Conservation (phyloP, 1,284 basidiomycete species). For the Ceratobasidium papillatum region DNA sequence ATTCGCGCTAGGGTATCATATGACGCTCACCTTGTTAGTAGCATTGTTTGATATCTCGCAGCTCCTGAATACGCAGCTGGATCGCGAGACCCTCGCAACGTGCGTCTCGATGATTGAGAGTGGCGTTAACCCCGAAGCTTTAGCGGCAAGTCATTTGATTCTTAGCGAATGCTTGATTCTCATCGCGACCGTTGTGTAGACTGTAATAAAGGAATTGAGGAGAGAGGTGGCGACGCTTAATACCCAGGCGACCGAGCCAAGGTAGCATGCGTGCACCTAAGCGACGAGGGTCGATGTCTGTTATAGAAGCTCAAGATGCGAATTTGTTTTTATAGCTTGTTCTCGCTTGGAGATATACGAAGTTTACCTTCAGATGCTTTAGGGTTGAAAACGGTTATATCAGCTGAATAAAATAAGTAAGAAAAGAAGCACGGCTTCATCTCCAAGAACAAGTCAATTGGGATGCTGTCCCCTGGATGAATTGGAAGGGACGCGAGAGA, state of each 20-base stretch:
- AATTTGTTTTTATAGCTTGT: too few species aligned
- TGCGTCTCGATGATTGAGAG: constrained; percentile 86
- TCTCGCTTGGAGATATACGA: too few species aligned
- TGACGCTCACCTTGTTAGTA: constrained; percentile 49
- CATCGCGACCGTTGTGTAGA: constrained; percentile 3
- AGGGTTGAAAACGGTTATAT: too few species aligned
- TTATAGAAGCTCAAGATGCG: too few species aligned
- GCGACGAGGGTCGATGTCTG: too few species aligned
- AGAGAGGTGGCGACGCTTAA: constrained; percentile 38
- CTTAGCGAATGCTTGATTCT: not conserved
- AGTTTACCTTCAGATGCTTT: too few species aligned
- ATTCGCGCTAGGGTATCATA: too few species aligned
- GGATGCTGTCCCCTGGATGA: too few species aligned
- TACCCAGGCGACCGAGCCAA: not conserved
- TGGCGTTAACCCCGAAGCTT: constrained; percentile 84
- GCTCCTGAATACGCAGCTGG: constrained; percentile 80
- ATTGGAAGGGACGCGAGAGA: not conserved
- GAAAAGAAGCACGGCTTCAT: too few species aligned
- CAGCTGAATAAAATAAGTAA: too few species aligned
- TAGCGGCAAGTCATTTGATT: constrained; percentile 67
- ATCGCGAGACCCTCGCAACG: constrained; percentile 81
- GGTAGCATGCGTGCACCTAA: not conserved
- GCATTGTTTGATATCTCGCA: constrained; percentile 85
- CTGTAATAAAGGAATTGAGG: constrained; percentile 41
- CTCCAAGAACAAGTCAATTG: too few species aligned